Base-by-base conservation (phyloP, 1,284 basidiomycete species). In the Tylopilus sp. region DNA sequence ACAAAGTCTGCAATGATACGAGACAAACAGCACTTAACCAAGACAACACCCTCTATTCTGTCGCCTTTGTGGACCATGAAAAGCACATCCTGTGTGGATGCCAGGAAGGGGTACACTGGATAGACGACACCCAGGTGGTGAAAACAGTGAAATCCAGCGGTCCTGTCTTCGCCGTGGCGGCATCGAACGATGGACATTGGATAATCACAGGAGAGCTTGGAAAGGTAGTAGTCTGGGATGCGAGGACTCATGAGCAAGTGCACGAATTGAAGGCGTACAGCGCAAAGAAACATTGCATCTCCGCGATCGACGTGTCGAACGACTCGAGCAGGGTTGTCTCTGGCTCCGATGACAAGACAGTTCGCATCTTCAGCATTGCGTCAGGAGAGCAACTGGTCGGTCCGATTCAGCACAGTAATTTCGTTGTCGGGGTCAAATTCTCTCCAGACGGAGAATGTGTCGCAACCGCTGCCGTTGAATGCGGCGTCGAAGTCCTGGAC, bases 261-360 rank as follows among this genome's bases (percentile, higher is more conserved):
- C 58, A 51, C 33, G 58, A 60, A 38, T 36, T 53, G 19, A 60
- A 55, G 36, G 53, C n/a, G 33, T 22, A 60, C 26, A 53, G 38
- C 58, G n/a, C 47, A 15, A 60, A 19, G 19, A 51, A 41, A 53
- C 33, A 53, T 19, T 60, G 49, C 22, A 51, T 60, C 9, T 51
- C 38, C 8, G 58, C 49, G 7, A 41, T 60, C 58, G 58, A 60
- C 33, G 58, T 60, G 29, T 60, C 58, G 24, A 60, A 41, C 58
- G 49, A 60, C 44, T 60, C 58, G n/a, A 60, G 49, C 6, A 36
- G 58, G 53, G n/a, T 60, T 52, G 58, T 26, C 58, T 33, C 58
- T 9, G 58, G 58, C 22, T 53, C 58, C 16, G 38, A 51, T 24
- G 58, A 60, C 49, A 39, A 53, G 18, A 24, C 58, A 12, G 58